phyloP scores from a whole-genome alignment of 306 rosid species.

The Quercus mongolica region DNA sequence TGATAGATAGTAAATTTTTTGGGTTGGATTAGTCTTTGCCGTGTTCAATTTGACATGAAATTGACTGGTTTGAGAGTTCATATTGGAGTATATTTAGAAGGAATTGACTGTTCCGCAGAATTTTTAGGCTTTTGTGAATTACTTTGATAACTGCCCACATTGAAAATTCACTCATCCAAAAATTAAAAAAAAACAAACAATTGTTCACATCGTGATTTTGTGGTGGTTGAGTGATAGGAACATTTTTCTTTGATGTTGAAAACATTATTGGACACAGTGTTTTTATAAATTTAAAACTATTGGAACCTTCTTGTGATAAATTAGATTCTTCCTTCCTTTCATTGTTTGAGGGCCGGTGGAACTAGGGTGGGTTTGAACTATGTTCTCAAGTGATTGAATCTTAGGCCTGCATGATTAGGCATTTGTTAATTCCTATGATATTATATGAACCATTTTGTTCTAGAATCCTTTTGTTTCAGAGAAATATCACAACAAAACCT shows the following conservation, averaged over 20 bases:
- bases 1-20: background rate
- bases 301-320: conserved; percentile 19
- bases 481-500: conserved; percentile 13
- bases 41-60: background rate
- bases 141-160: background rate
- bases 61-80: background rate
- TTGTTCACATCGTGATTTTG: background rate
- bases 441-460: background rate
- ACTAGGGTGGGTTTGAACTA: conserved; percentile 31
- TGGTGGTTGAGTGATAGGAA: conserved; percentile 1
- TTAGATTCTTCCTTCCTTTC: conserved; percentile 15
- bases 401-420: conserved; percentile 21
- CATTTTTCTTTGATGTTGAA: conserved; percentile 6
- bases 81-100: background rate
- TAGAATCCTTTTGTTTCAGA: background rate
- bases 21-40: background rate
- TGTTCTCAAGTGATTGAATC: conserved; percentile 25
- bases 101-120: background rate
- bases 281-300: conserved; percentile 3
- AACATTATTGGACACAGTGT: background rate
- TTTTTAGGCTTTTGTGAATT: background rate
- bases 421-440: background rate
- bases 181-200: too few relatives aligned
- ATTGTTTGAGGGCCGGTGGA: conserved; percentile 20
- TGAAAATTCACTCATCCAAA: too few relatives aligned